Evolutionary conservation across 176 grass and related monocot species (phyloP).

Genomic region (Oryza glaberrima): DNA sequence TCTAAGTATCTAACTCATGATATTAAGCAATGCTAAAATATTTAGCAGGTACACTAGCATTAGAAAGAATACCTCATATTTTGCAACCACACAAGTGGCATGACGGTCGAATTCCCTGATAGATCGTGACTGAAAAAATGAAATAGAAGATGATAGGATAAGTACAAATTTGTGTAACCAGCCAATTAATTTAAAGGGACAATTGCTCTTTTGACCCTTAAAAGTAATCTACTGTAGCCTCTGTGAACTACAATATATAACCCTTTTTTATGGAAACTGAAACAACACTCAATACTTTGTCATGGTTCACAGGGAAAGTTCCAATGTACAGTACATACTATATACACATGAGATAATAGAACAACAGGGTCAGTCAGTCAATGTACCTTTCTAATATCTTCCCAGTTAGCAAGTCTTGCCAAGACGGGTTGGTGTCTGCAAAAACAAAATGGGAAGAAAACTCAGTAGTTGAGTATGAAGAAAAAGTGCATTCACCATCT

Average conservation of each 20-base stretch:
- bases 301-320: background rate
- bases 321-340: background rate
- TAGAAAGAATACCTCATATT: constrained; percentile 82
- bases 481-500: background rate
- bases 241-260: background rate
- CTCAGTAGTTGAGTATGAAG: background rate
- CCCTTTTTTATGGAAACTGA: background rate
- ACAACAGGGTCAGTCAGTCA: background rate
- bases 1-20: background rate
- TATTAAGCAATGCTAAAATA: background rate
- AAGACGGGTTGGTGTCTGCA: constrained; percentile 78
- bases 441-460: constrained; percentile 15
- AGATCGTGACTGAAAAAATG: constrained; percentile 63
- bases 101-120: constrained; percentile 89
- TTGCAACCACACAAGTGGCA: constrained; percentile 86
- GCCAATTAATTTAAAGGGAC: constrained; percentile 11
- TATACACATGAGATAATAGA: constrained; percentile 9
- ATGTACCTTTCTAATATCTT: constrained; percentile 74
- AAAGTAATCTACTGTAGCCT: background rate
- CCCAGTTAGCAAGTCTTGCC: constrained; percentile 94
- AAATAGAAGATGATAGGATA: constrained; percentile 24
- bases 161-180: constrained; percentile 7
- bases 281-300: background rate
- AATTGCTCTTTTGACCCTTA: no score
- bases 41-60: constrained; percentile 6